Evolutionary conservation across 2,329 filamentous ascomycete genomes (phyloP).

Genomic region (Aspergillus intermedius): DNA sequence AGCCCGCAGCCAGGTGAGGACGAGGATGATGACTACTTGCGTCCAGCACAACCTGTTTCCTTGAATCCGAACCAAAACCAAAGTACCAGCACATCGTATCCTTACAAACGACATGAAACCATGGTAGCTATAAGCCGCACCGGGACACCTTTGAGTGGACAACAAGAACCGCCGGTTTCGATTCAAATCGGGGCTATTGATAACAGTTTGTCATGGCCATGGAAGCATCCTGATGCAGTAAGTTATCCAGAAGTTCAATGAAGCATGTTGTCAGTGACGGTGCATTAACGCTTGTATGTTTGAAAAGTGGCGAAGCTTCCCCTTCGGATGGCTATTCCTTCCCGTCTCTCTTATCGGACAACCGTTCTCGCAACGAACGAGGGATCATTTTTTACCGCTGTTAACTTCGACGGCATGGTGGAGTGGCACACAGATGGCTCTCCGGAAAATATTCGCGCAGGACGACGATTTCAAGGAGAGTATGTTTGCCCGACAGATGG

Average conservation of each 20-base stretch:
- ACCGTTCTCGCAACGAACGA: conserved; percentile 88
- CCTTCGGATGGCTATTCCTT: conserved; percentile 96
- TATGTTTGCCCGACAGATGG: conserved; percentile 98
- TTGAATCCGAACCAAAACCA: conserved; percentile 39
- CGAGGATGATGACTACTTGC: conserved; percentile 43
- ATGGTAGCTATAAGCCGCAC: conserved; percentile 68
- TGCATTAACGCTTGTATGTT: conserved; percentile 13
- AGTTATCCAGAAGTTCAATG: conserved; percentile 19
- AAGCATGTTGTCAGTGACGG: neutral
- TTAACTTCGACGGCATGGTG: conserved; percentile 95
- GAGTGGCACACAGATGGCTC: conserved; percentile 82
- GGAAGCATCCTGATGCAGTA: conserved; percentile 93
- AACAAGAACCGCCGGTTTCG: conserved; percentile 44
- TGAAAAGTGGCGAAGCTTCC: conserved; percentile 69
- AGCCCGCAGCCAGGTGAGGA: conserved; percentile 21
- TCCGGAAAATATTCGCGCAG: conserved; percentile 81
- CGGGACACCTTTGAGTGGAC: conserved; percentile 43
- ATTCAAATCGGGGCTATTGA: conserved; percentile 89
- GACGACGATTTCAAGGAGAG: conserved; percentile 96
- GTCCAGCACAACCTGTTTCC: conserved; percentile 56
- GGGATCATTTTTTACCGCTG: conserved; percentile 91
- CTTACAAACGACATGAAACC: conserved; percentile 72
- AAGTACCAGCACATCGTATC: conserved; percentile 44
- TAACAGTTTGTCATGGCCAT: conserved; percentile 96
- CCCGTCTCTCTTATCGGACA: conserved; percentile 93